phyloP scores from a whole-genome alignment of 176 grass and related monocot genomes.

The Otatea glauca region DNA sequence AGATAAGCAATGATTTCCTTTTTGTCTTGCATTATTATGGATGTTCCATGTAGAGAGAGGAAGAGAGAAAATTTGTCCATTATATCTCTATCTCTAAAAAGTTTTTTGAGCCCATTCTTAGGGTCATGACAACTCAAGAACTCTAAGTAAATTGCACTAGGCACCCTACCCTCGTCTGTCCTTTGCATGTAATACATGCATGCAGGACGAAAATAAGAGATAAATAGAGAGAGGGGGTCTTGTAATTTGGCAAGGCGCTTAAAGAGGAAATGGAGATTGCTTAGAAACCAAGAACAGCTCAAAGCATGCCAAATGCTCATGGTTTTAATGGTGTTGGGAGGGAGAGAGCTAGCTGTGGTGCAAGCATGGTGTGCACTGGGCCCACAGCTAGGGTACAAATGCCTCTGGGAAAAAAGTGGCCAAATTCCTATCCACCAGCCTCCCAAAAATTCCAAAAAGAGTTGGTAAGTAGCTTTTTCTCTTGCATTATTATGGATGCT shows the following conservation, averaged over 20 bases:
- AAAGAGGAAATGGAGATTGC: not conserved
- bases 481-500: constrained; percentile 17
- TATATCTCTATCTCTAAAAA: too few relatives aligned
- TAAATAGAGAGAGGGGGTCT: not conserved
- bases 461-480: constrained; percentile 25
- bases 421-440: not conserved
- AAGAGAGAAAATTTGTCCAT: too few relatives aligned
- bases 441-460: constrained; percentile 13
- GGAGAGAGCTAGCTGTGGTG: not conserved
- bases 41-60: too few relatives aligned
- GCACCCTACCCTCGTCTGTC: not conserved
- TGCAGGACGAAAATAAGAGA: not conserved
- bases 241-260: constrained; percentile 25
- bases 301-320: not conserved
- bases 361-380: not conserved
- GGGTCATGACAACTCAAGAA: not conserved
- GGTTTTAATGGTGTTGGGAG: not conserved
- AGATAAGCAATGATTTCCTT: too few relatives aligned
- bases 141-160: not conserved
- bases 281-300: constrained; percentile 13
- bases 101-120: not conserved
- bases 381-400: constrained; percentile 25
- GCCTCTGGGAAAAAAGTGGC: not conserved
- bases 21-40: too few relatives aligned
- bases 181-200: not conserved